Evolutionary conservation across 495 filamentous ascomycete species (phyloP).

Genomic region (Aspergillus biplanus): DNA sequence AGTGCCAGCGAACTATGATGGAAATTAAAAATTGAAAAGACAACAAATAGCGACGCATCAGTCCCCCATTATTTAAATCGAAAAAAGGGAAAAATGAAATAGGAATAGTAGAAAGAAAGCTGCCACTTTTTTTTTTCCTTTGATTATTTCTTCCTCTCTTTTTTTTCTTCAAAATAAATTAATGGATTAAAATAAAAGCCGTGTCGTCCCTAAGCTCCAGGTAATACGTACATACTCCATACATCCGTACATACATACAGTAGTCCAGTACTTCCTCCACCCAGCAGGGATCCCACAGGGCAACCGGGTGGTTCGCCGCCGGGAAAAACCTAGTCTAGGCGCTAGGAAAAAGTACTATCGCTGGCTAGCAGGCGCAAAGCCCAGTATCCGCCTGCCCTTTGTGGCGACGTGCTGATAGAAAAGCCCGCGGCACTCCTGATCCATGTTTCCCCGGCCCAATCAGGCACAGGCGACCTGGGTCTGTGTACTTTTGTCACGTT

Average conservation of each 20-base stretch:
- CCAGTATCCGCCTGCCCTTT: constrained; percentile 41
- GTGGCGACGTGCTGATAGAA: constrained; percentile 41
- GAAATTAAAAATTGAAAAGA: constrained; percentile 13
- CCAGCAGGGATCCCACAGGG: constrained; percentile 20
- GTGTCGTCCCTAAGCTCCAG: constrained; percentile 1
- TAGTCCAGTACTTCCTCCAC: constrained; percentile 18
- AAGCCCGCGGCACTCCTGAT: constrained; percentile 36
- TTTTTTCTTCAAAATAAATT: constrained; percentile 6
- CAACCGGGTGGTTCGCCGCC: constrained; percentile 32
- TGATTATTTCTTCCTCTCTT: neutral
- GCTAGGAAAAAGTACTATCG: constrained; percentile 30
- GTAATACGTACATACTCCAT: constrained; percentile 9
- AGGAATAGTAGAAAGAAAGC: constrained; percentile 8
- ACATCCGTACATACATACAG: constrained; percentile 12
- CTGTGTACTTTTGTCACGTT: constrained; percentile 37
- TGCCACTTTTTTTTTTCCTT: neutral
- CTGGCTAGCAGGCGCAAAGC: constrained; percentile 22
- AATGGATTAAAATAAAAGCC: constrained; percentile 9
- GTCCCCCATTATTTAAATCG: neutral
- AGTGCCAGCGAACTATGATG: constrained; percentile 10
- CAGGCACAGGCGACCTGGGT: constrained; percentile 22
- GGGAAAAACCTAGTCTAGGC: constrained; percentile 21
- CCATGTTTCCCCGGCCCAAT: constrained; percentile 50
- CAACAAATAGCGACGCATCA: neutral
- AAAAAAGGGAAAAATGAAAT: constrained; percentile 11